Conservation (phyloP, 345 rosid species). For the Mallotus nudiflorus region DNA sequence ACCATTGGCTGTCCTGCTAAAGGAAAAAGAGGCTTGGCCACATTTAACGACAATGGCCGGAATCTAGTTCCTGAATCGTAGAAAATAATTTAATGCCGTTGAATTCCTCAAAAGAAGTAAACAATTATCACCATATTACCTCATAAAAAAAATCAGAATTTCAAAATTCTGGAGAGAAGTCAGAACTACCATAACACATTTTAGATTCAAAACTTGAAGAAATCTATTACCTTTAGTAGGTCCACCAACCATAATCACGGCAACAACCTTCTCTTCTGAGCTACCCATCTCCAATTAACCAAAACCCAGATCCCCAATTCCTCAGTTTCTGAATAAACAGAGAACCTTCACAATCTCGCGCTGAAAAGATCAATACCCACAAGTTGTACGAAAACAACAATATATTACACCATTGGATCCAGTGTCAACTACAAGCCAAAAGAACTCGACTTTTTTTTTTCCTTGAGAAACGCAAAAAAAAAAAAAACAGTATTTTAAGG, state of each 20-base stretch:
- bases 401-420: not conserved
- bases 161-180: constrained; percentile 6
- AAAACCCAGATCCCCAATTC: constrained; percentile 46
- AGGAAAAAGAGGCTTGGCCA: constrained; percentile 90
- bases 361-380: not conserved
- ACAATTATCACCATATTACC: not conserved
- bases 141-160: not conserved
- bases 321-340: not conserved
- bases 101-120: constrained; percentile 8
- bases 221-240: constrained; percentile 79
- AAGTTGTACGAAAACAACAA: not conserved
- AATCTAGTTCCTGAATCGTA: constrained; percentile 69
- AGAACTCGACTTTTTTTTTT: not conserved
- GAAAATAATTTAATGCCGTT: not conserved
- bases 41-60: constrained; percentile 84
- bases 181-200: not conserved
- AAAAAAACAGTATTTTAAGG: not conserved
- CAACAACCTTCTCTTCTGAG: constrained; percentile 79
- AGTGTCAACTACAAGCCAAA: not conserved
- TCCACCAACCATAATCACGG: constrained; percentile 99
- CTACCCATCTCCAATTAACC: constrained; percentile 50
- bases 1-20: constrained; percentile 95
- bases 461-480: not conserved
- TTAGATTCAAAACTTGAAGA: not conserved
- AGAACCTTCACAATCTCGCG: constrained; percentile 5